Conservation (phyloP, 225 moss, liverwort and hornwort genomes). For the Polytrichum commune region DNA sequence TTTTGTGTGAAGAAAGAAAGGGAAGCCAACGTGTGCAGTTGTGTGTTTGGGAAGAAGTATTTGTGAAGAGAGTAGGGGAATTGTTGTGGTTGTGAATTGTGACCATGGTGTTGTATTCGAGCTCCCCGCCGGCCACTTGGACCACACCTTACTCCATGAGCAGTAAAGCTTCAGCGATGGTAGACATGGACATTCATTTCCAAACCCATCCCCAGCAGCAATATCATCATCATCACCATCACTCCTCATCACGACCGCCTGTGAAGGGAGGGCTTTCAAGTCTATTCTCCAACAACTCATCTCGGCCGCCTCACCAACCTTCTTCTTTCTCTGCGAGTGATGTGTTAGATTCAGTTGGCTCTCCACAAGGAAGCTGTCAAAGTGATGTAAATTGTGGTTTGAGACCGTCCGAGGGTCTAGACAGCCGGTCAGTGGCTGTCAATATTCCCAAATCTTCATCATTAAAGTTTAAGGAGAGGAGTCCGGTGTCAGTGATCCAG, state of each 20-base stretch:
- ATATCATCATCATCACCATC: slow-evolving; percentile 1
- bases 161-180: slow-evolving; percentile 11
- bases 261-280: slow-evolving; percentile 49
- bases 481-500: slow-evolving; percentile 49
- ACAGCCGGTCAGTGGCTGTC: slow-evolving; percentile 28
- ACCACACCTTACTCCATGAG: slow-evolving; percentile 26
- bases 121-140: slow-evolving; percentile 52
- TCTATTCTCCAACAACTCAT: slow-evolving; percentile 23
- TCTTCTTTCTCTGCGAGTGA: slow-evolving; percentile 21
- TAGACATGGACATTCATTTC: slow-evolving; percentile 26
- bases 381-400: slow-evolving; percentile 24
- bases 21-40: too few relatives aligned
- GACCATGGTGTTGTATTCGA: slow-evolving; percentile 41
- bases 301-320: slow-evolving; percentile 11
- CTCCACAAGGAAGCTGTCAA: slow-evolving; percentile 26
- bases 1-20: too few relatives aligned
- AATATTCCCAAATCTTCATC: slow-evolving; percentile 18
- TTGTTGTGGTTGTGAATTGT: too few relatives aligned
- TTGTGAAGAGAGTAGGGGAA: too few relatives aligned
- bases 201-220: too few relatives aligned
- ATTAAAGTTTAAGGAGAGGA: slow-evolving; percentile 27
- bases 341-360: slow-evolving; percentile 24
- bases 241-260: slow-evolving; percentile 14
- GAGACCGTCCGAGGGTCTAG: slow-evolving; percentile 24
- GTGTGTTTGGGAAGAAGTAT: too few relatives aligned